Conservation (phyloP, 2,329 filamentous ascomycete species). For the Lachnellula occidentalis region DNA sequence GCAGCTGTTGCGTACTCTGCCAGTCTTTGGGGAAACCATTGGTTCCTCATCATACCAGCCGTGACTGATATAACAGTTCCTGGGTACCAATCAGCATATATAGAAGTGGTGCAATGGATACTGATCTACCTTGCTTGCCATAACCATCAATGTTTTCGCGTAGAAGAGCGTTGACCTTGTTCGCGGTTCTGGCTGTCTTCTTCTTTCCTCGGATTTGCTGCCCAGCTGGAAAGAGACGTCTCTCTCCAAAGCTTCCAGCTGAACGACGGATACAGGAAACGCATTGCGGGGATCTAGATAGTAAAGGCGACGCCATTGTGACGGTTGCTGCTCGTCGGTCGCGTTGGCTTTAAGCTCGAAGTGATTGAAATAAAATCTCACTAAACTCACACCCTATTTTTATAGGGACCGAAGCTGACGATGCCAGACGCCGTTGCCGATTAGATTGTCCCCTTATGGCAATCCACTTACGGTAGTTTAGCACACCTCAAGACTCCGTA, state of each 20-base stretch:
- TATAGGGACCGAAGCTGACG: too few relatives aligned
- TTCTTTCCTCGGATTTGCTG: constrained; percentile 40
- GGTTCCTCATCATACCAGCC: constrained; percentile 49
- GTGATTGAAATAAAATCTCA: background rate
- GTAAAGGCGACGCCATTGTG: constrained; percentile 27
- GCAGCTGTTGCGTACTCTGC: constrained; percentile 46
- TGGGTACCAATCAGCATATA: constrained; percentile 30
- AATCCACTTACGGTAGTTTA: too few relatives aligned
- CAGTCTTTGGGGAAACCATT: constrained; percentile 44
- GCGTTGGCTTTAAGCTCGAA: constrained; percentile 2
- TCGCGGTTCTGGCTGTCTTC: constrained; percentile 36
- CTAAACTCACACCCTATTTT: background rate
- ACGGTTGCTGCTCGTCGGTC: background rate
- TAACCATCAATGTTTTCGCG: constrained; percentile 47
- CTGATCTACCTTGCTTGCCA: constrained; percentile 39
- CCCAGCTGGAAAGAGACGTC: constrained; percentile 12
- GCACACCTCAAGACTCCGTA: too few relatives aligned
- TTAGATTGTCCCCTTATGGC: background rate
- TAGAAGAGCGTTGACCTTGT: constrained; percentile 43
- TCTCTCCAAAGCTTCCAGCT: constrained; percentile 18
- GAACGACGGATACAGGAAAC: constrained; percentile 27
- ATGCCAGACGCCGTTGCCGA: background rate
- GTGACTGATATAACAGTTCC: constrained; percentile 47
- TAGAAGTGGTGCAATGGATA: background rate
- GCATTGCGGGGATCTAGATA: constrained; percentile 26